Base-by-base conservation (phyloP, 2,329 filamentous ascomycete genomes). In the Fusarium denticulatum region DNA sequence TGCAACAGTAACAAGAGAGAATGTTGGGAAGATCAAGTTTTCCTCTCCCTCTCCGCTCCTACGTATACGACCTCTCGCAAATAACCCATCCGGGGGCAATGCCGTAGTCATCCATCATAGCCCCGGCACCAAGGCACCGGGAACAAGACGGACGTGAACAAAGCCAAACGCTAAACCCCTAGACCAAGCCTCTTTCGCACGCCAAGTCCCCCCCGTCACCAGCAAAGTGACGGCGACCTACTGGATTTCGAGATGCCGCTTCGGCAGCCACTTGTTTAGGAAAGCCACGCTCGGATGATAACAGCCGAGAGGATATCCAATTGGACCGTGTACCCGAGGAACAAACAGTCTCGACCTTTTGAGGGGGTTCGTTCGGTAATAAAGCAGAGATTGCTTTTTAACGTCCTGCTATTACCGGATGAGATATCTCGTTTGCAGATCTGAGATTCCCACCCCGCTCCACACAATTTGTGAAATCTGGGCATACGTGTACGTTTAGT, bases 91-190 rank as follows among this genome's bases (percentile, higher is more conserved):
- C 55, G 67, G 62, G n/a, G 28, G n/a, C 26, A 32, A 59, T 60
- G 24, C 72, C 67, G 52, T 43, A 40, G 49, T 56, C 18, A 47
- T 39, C 40, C 36, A 52, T 42, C 28, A 24, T 55, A 60, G 39
- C 55, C 61, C 62, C 37, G 42, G 39, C 39, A 18, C 46, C 50
- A 40, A 63, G 40, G 49, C 9, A 12, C 37, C 76, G 76, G 76
- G 64, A 78, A 78, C 77, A 77, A 73, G 40, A 61, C 71, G 74
- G 74, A 53, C 14, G 42, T 78, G 74, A 60, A 46, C 36, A 57
- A 55, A 60, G 52, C 40, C 64, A 49, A 47, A 63, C 45, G 52
- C 68, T 58, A 56, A 60, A 67, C 40, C 32, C 52, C 53, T 68
- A 72, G 62, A 55, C 60, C 75, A 67, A 75, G 61, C 53, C 63